Evolutionary conservation across 306 rosid species (phyloP).

Genomic region (Cucurbita pepo): DNA sequence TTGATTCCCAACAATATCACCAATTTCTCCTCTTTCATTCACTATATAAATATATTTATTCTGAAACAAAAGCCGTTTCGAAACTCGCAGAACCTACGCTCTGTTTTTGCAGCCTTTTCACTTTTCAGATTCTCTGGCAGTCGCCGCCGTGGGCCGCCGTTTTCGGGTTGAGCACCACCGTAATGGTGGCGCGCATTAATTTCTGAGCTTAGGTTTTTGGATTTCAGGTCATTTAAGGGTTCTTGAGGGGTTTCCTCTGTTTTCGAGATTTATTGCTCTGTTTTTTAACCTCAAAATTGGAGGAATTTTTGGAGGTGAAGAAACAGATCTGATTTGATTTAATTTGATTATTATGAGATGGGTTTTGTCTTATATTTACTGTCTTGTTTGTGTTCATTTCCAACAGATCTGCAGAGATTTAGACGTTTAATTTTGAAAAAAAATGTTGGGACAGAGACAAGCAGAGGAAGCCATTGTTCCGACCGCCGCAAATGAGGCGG

Average conservation of each 20-base stretch:
- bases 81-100: not conserved
- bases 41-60: too few relatives aligned
- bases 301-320: not conserved
- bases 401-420: slow-evolving; percentile 40
- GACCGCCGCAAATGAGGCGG: slow-evolving; percentile 38
- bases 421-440: slow-evolving; percentile 16
- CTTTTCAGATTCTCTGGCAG: slow-evolving; percentile 40
- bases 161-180: slow-evolving; percentile 33
- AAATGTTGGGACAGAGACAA: slow-evolving; percentile 73
- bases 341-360: not conserved
- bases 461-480: slow-evolving; percentile 85
- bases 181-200: slow-evolving; percentile 52
- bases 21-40: not conserved
- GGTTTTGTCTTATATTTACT: slow-evolving; percentile 32
- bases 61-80: slow-evolving; percentile 5
- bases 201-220: not conserved
- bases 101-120: not conserved
- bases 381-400: slow-evolving; percentile 18
- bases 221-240: not conserved
- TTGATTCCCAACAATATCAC: not conserved
- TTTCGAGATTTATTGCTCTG: not conserved
- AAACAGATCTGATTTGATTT: slow-evolving; percentile 4
- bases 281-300: not conserved
- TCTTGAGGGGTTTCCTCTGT: not conserved
- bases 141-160: slow-evolving; percentile 35